Conservation (phyloP, 306 rosid genomes). For the Vigna mungo region DNA sequence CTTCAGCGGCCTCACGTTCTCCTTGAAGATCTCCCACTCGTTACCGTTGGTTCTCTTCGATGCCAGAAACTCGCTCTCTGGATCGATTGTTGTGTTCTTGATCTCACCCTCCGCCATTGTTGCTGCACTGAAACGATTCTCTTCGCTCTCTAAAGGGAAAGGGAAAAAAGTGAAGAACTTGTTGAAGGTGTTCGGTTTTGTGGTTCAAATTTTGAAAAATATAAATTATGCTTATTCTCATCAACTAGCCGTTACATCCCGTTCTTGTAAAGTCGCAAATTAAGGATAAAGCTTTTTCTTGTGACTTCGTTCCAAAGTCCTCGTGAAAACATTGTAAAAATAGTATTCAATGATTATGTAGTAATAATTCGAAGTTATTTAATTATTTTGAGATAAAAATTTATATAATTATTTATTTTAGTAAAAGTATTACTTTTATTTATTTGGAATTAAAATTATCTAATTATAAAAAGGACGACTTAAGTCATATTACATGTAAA, state of each 20-base stretch:
- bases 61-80: constrained; percentile 79
- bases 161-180: neutral
- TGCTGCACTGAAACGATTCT: neutral
- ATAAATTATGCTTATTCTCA: neutral
- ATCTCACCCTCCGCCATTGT: constrained; percentile 47
- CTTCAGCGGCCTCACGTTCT: constrained; percentile 91
- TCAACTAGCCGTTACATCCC: constrained; percentile 13
- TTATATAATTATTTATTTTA: too few species aligned
- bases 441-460: too few species aligned
- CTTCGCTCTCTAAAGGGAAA: neutral
- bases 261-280: too few species aligned
- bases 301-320: too few species aligned
- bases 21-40: constrained; percentile 94
- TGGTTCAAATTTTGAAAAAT: constrained; percentile 41
- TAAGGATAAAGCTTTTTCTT: too few species aligned
- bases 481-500: too few species aligned
- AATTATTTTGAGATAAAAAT: too few species aligned
- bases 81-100: constrained; percentile 49
- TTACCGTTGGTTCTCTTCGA: constrained; percentile 69
- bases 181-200: neutral
- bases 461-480: too few species aligned
- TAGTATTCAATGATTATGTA: too few species aligned
- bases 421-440: too few species aligned
- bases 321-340: too few species aligned
- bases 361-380: too few species aligned